Evolutionary conservation across 140 eudicot species (phyloP), one percentile per base, ranked within the genome.

Genomic region (Cichorium intybus): DNA sequence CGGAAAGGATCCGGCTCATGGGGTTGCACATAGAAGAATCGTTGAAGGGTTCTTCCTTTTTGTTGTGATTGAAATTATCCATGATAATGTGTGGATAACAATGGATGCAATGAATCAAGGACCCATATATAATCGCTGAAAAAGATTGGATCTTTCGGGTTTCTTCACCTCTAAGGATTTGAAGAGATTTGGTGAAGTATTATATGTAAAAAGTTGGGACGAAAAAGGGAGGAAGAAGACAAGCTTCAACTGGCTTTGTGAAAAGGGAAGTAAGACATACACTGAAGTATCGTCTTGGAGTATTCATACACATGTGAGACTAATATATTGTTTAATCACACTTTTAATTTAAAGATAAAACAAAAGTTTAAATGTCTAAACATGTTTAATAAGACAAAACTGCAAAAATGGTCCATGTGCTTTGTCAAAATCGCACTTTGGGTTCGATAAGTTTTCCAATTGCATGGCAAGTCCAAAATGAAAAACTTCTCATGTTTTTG

Each of bases 161-260:
- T 74, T 31, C 79, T 74, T 74, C 79, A 74, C 62, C 69, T 7
- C 43, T 74, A 74, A 74, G 79, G 74, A 48, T 74, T 48, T 47
- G 62, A 47, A 74, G 52, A 49, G 48, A 37, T 66, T 54, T 47
- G 22, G 16, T 27, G 60, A 35, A 48, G 41, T 18, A 10, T 43
- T 43, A 43, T 14, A 43, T 43, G 49, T 14, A 46, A 24, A 35
- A 23, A 12, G 53, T 48, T 48, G 12, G 54, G 39, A 20, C 6
- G 24, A n/a, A 29, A 52, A 43, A 35, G 9, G 65, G 2, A 15
- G 60, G 49, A 55, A 33, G 29, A 27, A 49, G 26, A 43, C 7
- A 65, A 51, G 51, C 35, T 72, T 62, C 48, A 62, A 71, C 27
- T 71, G 62, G 69, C 76, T 71, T 71, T 71, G 56, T 62, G 50